Conservation (phyloP, 495 filamentous ascomycete genomes). For the Aspergillus ellipticus region DNA sequence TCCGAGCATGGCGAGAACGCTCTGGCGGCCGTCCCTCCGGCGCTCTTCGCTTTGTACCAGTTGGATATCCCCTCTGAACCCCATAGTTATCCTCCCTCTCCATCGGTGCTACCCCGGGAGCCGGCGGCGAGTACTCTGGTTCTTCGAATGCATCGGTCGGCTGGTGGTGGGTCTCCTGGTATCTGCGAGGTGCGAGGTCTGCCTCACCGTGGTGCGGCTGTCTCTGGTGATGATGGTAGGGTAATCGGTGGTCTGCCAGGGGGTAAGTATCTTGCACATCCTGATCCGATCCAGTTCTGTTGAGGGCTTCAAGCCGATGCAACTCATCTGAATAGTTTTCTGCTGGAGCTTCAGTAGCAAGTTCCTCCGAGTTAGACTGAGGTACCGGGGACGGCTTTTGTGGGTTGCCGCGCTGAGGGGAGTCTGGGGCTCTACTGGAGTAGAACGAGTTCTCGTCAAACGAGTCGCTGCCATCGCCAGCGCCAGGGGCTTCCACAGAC, state of each 20-base stretch:
- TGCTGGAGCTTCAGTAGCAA: constrained; percentile 21
- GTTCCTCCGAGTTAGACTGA: constrained; percentile 23
- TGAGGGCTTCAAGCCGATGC: constrained; percentile 46
- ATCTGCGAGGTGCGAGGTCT: constrained; percentile 16
- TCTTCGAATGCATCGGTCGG: constrained; percentile 36
- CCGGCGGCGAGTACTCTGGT: constrained; percentile 49
- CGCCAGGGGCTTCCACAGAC: constrained; percentile 48
- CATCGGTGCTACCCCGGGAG: constrained; percentile 37
- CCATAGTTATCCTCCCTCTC: constrained; percentile 26
- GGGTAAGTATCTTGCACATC: constrained; percentile 46
- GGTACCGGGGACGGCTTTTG: constrained; percentile 28
- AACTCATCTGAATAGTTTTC: constrained; percentile 44
- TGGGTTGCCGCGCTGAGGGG: constrained; percentile 32
- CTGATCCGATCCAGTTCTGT: constrained; percentile 42
- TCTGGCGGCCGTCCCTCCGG: constrained; percentile 18
- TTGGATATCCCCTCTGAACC: constrained; percentile 18
- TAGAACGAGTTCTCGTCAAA: constrained; percentile 95
- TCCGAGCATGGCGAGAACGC: constrained; percentile 20
- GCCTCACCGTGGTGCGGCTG: constrained; percentile 22
- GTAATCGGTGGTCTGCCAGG: constrained; percentile 38
- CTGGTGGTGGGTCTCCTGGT: constrained; percentile 20
- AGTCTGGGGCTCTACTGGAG: constrained; percentile 69
- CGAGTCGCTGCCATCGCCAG: constrained; percentile 64
- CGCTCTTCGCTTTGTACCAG: constrained; percentile 16
- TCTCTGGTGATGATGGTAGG: constrained; percentile 30